Conservation (phyloP, 441 rosid genomes). For the Jatropha multifida region DNA sequence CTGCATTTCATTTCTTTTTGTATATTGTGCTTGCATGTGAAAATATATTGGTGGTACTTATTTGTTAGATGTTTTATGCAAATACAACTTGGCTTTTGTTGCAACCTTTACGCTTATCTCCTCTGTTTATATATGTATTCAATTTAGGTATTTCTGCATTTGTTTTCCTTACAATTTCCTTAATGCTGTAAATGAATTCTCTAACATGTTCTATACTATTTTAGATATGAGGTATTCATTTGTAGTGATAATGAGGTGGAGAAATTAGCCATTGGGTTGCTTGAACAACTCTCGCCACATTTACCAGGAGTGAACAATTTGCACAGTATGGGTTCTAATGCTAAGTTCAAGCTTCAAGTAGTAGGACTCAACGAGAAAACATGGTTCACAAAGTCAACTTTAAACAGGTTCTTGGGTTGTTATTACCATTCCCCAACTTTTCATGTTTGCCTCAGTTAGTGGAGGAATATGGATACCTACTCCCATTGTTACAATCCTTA, state of each 20-base stretch:
- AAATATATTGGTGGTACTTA: neutral
- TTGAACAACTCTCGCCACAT: constrained; percentile 53
- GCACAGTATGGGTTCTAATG: constrained; percentile 42
- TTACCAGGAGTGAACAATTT: constrained; percentile 44
- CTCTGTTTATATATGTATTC: neutral
- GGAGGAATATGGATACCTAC: neutral
- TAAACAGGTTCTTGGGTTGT: constrained; percentile 43
- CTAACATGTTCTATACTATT: neutral
- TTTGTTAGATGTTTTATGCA: neutral
- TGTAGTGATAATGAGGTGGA: constrained; percentile 42
- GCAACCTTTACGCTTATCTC: neutral
- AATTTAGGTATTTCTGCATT: neutral
- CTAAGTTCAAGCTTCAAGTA: constrained; percentile 45
- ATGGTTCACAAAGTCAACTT: constrained; percentile 66
- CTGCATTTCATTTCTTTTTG: neutral
- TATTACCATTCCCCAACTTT: constrained; percentile 6
- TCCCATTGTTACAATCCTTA: neutral
- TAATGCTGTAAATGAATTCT: neutral
- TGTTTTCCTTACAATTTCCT: neutral
- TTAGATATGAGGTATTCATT: constrained; percentile 55
- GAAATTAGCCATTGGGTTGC: constrained; percentile 45
- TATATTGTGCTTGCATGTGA: neutral
- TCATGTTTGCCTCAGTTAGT: constrained; percentile 2
- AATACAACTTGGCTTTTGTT: neutral
- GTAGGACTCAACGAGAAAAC: constrained; percentile 30